Conservation (phyloP, 192 early-diverging fungal genomes). For the Entrophospora sp. region DNA sequence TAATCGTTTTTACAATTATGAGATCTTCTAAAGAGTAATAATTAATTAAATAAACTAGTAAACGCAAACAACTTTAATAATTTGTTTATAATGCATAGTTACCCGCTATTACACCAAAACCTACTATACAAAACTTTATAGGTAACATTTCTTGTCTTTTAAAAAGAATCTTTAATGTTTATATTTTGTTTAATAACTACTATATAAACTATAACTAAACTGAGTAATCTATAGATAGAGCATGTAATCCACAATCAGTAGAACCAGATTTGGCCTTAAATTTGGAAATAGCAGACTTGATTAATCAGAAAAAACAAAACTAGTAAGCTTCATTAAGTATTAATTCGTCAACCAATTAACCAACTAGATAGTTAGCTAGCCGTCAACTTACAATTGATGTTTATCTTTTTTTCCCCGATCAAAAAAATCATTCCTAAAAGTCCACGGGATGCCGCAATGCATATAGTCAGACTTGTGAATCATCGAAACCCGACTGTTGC, state of each 20-base stretch:
- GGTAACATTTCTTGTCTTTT: too few species aligned
- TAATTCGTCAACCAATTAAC: too few species aligned
- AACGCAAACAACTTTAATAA: background rate
- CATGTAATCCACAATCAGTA: conserved; percentile 57
- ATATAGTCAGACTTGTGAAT: conserved; percentile 60
- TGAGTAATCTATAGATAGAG: conserved; percentile 49
- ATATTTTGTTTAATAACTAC: too few species aligned
- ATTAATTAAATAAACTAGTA: background rate
- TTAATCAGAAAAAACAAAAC: conserved; percentile 83
- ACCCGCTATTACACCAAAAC: background rate
- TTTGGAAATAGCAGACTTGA: conserved; percentile 91
- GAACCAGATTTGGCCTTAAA: conserved; percentile 82
- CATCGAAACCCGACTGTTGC: conserved; percentile 45
- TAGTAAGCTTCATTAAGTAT: too few species aligned
- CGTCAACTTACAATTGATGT: too few species aligned
- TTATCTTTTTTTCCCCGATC: too few species aligned
- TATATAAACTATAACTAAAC: background rate
- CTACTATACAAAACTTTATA: background rate
- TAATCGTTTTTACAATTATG: too few species aligned
- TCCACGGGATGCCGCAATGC: conserved; percentile 65
- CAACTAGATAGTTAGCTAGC: too few species aligned
- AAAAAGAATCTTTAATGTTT: too few species aligned
- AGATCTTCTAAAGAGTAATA: background rate
- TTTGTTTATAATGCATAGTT: background rate
- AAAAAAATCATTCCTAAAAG: conserved; percentile 26